A percentile compares a stretch with the other conserved stretches of the same genome.
These are phyloP conservation scores for Moricandia arvensis DNA, from an alignment of 345 rosid genomes.

Conservation along the genomic window DNA sequence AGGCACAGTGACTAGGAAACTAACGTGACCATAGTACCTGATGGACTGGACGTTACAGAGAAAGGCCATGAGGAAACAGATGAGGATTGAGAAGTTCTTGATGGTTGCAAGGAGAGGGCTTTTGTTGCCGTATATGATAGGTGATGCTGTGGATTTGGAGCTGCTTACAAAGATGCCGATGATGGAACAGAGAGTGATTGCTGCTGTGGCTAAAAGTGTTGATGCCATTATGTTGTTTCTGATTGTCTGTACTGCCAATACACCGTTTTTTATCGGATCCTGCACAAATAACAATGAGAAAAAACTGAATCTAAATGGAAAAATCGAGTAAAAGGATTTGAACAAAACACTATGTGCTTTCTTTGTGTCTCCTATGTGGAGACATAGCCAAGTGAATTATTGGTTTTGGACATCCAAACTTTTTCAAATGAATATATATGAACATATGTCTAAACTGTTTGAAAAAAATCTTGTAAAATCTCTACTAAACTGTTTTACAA, in stretches of 20 bases:
- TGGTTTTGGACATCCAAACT: no score
- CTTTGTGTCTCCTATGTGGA: no score
- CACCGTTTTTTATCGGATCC: conserved; percentile 94
- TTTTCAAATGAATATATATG: no score
- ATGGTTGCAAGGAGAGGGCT: conserved; percentile 54
- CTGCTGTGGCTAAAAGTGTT: conserved; percentile 85
- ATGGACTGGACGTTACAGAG: conserved; percentile 91
- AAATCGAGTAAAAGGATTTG: neutral
- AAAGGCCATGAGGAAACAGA: conserved; percentile 89
- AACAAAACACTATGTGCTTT: neutral
- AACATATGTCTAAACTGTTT: no score
- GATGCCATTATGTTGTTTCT: conserved; percentile 99
- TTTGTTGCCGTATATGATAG: conserved; percentile 63
- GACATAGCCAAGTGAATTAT: no score
- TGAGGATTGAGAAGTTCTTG: conserved; percentile 77
- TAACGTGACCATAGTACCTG: conserved; percentile 84
- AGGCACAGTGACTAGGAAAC: conserved; percentile 76
- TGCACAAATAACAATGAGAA: conserved; percentile 22
- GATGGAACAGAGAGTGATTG: conserved; percentile 86
- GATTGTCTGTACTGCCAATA: conserved; percentile 77
- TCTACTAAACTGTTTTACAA: no score
- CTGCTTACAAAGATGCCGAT: conserved; percentile 82
- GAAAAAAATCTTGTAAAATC: no score
- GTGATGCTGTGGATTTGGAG: conserved; percentile 40
- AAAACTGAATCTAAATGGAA: neutral